Evolutionary conservation across 2,329 filamentous ascomycete genomes (phyloP).

Genomic region (Aspergillus sp.): DNA sequence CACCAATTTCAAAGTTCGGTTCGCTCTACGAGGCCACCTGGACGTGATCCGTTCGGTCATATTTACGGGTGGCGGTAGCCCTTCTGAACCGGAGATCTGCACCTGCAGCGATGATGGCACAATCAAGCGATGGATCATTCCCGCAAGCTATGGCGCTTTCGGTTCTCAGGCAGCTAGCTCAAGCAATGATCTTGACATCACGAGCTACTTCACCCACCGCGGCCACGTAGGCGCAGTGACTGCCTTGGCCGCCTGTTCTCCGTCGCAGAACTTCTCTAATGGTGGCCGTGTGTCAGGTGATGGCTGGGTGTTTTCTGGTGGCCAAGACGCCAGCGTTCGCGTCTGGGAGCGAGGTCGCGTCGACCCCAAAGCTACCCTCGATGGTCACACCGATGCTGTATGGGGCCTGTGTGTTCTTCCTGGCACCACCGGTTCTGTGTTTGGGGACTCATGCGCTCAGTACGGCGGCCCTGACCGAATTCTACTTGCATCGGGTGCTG

Average conservation of each 20-base stretch:
- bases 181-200: slow-evolving; percentile 81
- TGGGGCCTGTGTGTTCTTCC: slow-evolving; percentile 95
- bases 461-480: slow-evolving; percentile 83
- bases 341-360: slow-evolving; percentile 95
- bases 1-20: slow-evolving; percentile 85
- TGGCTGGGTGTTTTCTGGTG: slow-evolving; percentile 97
- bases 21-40: slow-evolving; percentile 86
- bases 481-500: slow-evolving; percentile 83
- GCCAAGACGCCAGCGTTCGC: slow-evolving; percentile 86
- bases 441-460: slow-evolving; percentile 67
- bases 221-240: slow-evolving; percentile 91
- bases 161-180: slow-evolving; percentile 52
- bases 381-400: slow-evolving; percentile 92
- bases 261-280: slow-evolving; percentile 83
- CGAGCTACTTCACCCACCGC: slow-evolving; percentile 90
- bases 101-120: slow-evolving; percentile 93
- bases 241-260: slow-evolving; percentile 80
- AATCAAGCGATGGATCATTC: slow-evolving; percentile 95
- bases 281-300: slow-evolving; percentile 85
- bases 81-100: slow-evolving; percentile 93
- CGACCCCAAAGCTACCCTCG: slow-evolving; percentile 89
- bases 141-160: slow-evolving; percentile 68
- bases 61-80: slow-evolving; percentile 93
- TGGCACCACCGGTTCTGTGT: slow-evolving; percentile 73
- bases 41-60: slow-evolving; percentile 93